Conservation (phyloP, 495 filamentous ascomycete species). For the Thermothielavioides terrestris region DNA sequence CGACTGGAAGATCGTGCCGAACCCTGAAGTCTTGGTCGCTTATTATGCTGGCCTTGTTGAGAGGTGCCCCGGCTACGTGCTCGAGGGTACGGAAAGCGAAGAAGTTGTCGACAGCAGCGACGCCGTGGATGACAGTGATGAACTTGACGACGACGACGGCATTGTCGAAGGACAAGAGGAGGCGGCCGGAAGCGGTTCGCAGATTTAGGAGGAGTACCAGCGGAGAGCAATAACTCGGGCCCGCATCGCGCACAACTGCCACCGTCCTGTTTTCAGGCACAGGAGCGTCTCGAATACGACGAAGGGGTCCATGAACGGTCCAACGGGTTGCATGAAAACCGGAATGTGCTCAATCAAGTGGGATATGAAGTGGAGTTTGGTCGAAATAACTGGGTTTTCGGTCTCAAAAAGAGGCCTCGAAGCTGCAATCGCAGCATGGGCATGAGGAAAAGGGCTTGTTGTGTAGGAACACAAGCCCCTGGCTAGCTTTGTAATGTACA, state of each 20-base stretch:
- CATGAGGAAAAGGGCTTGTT: not conserved
- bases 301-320: not conserved
- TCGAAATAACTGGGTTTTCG: not conserved
- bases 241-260: not conserved
- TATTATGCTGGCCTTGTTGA: slow-evolving; percentile 85
- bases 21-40: slow-evolving; percentile 83
- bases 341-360: not conserved
- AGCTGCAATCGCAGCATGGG: not conserved
- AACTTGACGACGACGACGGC: slow-evolving; percentile 11
- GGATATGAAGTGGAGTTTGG: not conserved
- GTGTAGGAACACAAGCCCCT: not conserved
- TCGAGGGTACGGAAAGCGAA: slow-evolving; percentile 29
- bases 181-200: not conserved
- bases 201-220: not conserved
- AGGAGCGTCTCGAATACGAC: not conserved
- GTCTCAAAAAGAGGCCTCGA: not conserved
- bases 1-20: slow-evolving; percentile 93
- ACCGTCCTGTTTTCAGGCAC: not conserved
- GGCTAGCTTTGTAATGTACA: not conserved
- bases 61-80: slow-evolving; percentile 37
- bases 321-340: not conserved
- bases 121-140: slow-evolving; percentile 17
- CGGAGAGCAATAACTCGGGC: not conserved
- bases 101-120: slow-evolving; percentile 16
- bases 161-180: not conserved